A percentile compares a stretch with the other conserved stretches of the same genome.
Evolutionary conservation across 1,139 yeast species (phyloP).

Genomic region (Blastobotrys persicus): DNA sequence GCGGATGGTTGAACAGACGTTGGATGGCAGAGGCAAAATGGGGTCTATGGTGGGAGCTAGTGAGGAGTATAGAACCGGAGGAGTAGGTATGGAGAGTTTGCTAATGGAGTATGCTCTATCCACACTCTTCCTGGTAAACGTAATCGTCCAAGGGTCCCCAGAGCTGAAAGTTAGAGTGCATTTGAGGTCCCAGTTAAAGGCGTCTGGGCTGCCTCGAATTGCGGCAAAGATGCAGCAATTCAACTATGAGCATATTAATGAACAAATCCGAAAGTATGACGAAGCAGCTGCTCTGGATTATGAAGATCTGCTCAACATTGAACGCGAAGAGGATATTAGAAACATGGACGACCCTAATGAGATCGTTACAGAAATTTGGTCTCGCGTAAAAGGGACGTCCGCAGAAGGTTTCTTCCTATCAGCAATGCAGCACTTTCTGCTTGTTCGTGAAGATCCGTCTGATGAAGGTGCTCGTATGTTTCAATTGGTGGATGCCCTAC

Average conservation of each 20-base stretch:
- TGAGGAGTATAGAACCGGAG: conserved; percentile 71
- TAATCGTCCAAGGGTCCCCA: conserved; percentile 61
- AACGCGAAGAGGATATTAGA: conserved; percentile 52
- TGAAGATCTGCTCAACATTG: conserved; percentile 58
- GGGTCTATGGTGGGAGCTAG: conserved; percentile 93
- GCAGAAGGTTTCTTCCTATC: conserved; percentile 67
- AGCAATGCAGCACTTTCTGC: conserved; percentile 78
- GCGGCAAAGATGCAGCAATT: conserved; percentile 60
- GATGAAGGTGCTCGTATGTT: conserved; percentile 72
- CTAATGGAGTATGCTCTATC: conserved; percentile 77
- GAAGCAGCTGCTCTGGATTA: conserved; percentile 70
- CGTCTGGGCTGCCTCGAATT: conserved; percentile 70
- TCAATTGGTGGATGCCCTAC: conserved; percentile 76
- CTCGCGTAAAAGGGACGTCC: conserved; percentile 66
- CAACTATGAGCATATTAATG: conserved; percentile 60
- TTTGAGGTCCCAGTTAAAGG: conserved; percentile 69
- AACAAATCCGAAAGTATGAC: conserved; percentile 63
- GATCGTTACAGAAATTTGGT: conserved; percentile 65
- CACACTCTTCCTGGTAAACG: conserved; percentile 72
- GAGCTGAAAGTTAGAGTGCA: conserved; percentile 70
- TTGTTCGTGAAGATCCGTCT: conserved; percentile 44
- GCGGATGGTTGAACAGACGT: conserved; percentile 62
- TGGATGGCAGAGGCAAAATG: conserved; percentile 85
- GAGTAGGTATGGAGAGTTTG: conserved; percentile 63
- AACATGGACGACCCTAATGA: conserved; percentile 63